Evolutionary conservation across 768 basidiomycete genomes (phyloP), one percentile per base, ranked within the genome.

Genomic region (Mycena capillaripes): DNA sequence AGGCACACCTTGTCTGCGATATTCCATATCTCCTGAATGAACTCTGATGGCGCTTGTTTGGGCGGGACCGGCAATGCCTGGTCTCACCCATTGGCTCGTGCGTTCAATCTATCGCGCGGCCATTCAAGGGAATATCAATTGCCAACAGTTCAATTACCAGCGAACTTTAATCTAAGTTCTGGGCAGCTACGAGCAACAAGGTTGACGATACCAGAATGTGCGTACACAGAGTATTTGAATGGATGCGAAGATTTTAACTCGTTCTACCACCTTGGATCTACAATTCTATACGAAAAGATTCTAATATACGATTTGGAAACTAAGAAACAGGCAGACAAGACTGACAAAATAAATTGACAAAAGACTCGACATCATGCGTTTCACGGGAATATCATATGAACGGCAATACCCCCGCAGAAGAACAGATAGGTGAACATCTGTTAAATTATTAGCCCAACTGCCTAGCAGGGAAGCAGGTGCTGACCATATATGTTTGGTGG

Each of bases 401-500:
- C 27, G 27, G 50, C 50, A 12, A 52, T 52, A 29, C 27, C 14
- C 25, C 50, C 50, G 27, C 50, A 52, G 27, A 52, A 52, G 50
- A 52, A 52, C 50, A 52, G 50, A 52, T 52, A 52, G 12, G 50
- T 52, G 27, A 52, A 52, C 50, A 52, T 52, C 50, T 52, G 50
- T 17, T 52, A 27, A 52, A 27, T 52, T 52, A 29, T 52, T 52
- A 52, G 50, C 27, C 50, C 50, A 30, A 52, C 50, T 17, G 4
- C 27, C 27, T 52, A 17, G 50, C 25, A 52, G 50, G 1, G 50
- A 29, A 52, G 23, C 50, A 52, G 50, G 27, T 52, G 50, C 50
- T 52, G 27, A 52, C 50, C 50, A 52, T 52, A 52, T 52, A 52
- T 52, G 50, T 52, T 52, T 52, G 50, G 27, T 52, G 50, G 50